These are phyloP conservation scores for Colletotrichum tamarilloi DNA, from an alignment of 2,329 filamentous ascomycete genomes.

Conservation along the genomic window DNA sequence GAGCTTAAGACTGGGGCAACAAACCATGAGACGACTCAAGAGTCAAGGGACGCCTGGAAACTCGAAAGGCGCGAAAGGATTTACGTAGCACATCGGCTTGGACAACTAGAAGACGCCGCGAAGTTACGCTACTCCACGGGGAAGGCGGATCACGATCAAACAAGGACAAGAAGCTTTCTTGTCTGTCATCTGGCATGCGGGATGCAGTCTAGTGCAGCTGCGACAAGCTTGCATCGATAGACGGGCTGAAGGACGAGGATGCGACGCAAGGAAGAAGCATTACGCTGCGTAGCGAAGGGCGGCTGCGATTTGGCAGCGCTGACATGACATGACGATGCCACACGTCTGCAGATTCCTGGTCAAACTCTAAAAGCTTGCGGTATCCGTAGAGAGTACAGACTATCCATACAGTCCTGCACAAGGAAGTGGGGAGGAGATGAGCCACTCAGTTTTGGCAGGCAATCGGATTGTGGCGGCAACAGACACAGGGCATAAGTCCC, in stretches of 20 bases:
- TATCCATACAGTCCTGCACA: neutral
- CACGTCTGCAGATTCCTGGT: slow-evolving; percentile 21
- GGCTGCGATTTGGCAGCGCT: slow-evolving; percentile 17
- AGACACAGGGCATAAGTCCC: neutral
- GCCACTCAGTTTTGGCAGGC: slow-evolving; percentile 9
- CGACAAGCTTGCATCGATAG: neutral
- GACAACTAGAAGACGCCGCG: neutral
- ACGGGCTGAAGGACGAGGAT: neutral
- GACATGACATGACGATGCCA: slow-evolving; percentile 14
- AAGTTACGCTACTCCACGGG: slow-evolving; percentile 4
- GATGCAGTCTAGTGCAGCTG: neutral
- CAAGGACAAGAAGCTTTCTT: slow-evolving; percentile 10
- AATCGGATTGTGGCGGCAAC: slow-evolving; percentile 9
- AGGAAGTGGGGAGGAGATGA: slow-evolving; percentile 3
- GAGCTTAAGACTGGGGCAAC: neutral
- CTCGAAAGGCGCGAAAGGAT: neutral
- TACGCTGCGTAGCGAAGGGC: slow-evolving; percentile 16
- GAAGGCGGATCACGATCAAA: slow-evolving; percentile 25
- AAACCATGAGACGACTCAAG: neutral
- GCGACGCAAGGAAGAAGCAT: slow-evolving; percentile 22
- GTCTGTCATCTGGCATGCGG: neutral
- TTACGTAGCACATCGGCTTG: neutral
- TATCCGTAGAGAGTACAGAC: too few species aligned
- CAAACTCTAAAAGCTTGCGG: slow-evolving; percentile 20
- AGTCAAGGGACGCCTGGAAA: neutral